Evolutionary conservation across 2,329 filamentous ascomycete genomes (phyloP).

Genomic region (Purpureocillium takamizusanense): DNA sequence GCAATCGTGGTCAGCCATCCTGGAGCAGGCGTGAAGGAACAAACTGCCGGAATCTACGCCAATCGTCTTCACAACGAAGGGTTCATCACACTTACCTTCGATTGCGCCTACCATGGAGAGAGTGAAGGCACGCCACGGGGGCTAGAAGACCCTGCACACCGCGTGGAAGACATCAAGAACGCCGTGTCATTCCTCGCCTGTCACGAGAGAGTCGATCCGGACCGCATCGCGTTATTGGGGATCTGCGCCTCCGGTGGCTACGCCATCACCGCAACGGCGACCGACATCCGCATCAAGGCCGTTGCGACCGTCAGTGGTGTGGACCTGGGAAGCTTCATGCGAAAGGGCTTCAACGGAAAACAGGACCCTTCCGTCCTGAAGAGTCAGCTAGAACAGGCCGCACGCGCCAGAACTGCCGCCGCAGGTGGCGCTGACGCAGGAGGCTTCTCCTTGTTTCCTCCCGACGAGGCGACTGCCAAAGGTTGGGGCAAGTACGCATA

Average conservation of each 20-base stretch:
- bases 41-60: conserved; percentile 24
- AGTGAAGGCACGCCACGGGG: conserved; percentile 22
- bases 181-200: conserved; percentile 24
- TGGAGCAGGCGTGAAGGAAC: conserved; percentile 22
- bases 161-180: conserved; percentile 23
- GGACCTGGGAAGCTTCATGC: conserved; percentile 3
- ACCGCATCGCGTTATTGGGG: conserved; percentile 19
- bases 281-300: conserved; percentile 28
- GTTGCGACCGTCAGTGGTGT: conserved; percentile 18
- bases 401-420: neutral
- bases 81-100: conserved; percentile 24
- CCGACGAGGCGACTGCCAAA: too few relatives aligned
- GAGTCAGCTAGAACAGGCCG: conserved; percentile 1
- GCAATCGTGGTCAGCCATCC: conserved; percentile 22
- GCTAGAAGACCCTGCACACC: conserved; percentile 27
- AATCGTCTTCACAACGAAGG: conserved; percentile 17
- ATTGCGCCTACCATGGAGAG: conserved; percentile 28
- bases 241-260: conserved; percentile 22
- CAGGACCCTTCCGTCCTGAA: conserved; percentile 2
- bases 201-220: conserved; percentile 16
- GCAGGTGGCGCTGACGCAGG: too few relatives aligned
- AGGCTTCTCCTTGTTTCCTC: too few relatives aligned
- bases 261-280: conserved; percentile 21
- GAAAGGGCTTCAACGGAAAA: conserved; percentile 1
- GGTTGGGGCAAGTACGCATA: neutral